Conservation (phyloP, 2,329 filamentous ascomycete genomes). For the Orbilia brochopaga region DNA sequence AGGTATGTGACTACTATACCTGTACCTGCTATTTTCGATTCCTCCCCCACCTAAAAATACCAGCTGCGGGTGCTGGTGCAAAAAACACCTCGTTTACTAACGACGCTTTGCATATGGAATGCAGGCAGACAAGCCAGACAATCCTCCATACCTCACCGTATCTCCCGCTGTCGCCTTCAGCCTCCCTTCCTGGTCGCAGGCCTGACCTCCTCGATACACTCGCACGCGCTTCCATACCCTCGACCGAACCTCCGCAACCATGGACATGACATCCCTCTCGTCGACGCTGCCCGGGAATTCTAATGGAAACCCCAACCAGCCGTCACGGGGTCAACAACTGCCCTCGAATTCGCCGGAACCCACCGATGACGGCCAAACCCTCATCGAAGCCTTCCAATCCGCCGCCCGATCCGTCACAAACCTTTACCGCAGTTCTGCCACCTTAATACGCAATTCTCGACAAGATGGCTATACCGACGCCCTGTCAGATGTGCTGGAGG, state of each 20-base stretch:
- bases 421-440: slow-evolving; percentile 41
- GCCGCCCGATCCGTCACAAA: slow-evolving; percentile 48
- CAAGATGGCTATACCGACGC: slow-evolving; percentile 45
- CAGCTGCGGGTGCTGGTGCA: no score
- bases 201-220: no score
- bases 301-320: slow-evolving; percentile 7
- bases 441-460: slow-evolving; percentile 42
- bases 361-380: slow-evolving; percentile 28
- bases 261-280: slow-evolving; percentile 49
- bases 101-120: no score
- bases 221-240: neutral
- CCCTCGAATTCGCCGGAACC: slow-evolving; percentile 30
- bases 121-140: no score
- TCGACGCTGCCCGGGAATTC: slow-evolving; percentile 38
- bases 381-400: slow-evolving; percentile 45
- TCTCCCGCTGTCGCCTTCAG: no score
- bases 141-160: no score
- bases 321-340: slow-evolving; percentile 12
- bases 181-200: no score
- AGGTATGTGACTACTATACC: slow-evolving; percentile 3
- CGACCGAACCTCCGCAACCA: slow-evolving; percentile 10
- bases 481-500: slow-evolving; percentile 45
- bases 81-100: no score
- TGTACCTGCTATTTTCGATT: neutral
- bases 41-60: slow-evolving; percentile 7